phyloP scores from a whole-genome alignment of 2,329 filamentous ascomycete genomes.

The Colletotrichum theobromicola region DNA sequence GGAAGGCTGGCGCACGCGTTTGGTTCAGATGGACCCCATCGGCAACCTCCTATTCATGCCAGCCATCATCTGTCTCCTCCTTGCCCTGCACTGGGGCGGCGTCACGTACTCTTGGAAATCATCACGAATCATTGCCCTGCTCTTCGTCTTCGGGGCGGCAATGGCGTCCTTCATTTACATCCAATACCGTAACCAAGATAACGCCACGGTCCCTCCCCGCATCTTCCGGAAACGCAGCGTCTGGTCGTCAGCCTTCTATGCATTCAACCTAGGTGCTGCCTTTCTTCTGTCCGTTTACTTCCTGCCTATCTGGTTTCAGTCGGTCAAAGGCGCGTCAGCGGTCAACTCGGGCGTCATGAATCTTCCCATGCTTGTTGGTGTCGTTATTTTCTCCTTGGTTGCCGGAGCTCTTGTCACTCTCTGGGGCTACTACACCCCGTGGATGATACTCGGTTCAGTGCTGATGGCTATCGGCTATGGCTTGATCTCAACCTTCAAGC shows the following conservation, averaged over 20 bases:
- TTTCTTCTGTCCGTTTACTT: slow-evolving; percentile 38
- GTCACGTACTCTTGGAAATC: slow-evolving; percentile 55
- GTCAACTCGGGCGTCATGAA: slow-evolving; percentile 45
- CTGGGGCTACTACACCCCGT: slow-evolving; percentile 50
- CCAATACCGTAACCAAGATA: slow-evolving; percentile 43
- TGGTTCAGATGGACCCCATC: slow-evolving; percentile 24
- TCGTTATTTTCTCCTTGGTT: slow-evolving; percentile 38
- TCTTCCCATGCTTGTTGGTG: slow-evolving; percentile 42
- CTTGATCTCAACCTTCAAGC: slow-evolving; percentile 45
- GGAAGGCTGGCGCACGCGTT: not conserved
- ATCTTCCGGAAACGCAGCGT: slow-evolving; percentile 46
- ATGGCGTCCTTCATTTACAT: slow-evolving; percentile 40
- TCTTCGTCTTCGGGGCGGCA: slow-evolving; percentile 48
- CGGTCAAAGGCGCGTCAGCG: slow-evolving; percentile 44
- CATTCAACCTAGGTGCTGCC: slow-evolving; percentile 42
- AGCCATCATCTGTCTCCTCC: slow-evolving; percentile 48
- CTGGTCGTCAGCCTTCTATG: slow-evolving; percentile 35
- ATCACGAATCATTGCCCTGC: slow-evolving; percentile 54
- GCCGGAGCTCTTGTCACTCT: slow-evolving; percentile 39
- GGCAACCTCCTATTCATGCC: slow-evolving; percentile 36
- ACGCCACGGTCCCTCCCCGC: slow-evolving; percentile 47
- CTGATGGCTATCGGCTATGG: slow-evolving; percentile 42
- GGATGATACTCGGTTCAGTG: slow-evolving; percentile 42
- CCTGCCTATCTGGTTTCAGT: slow-evolving; percentile 52
- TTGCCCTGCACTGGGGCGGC: slow-evolving; percentile 57